Conservation (phyloP, 176 grass and related monocot genomes). For the Musa acuminata region DNA sequence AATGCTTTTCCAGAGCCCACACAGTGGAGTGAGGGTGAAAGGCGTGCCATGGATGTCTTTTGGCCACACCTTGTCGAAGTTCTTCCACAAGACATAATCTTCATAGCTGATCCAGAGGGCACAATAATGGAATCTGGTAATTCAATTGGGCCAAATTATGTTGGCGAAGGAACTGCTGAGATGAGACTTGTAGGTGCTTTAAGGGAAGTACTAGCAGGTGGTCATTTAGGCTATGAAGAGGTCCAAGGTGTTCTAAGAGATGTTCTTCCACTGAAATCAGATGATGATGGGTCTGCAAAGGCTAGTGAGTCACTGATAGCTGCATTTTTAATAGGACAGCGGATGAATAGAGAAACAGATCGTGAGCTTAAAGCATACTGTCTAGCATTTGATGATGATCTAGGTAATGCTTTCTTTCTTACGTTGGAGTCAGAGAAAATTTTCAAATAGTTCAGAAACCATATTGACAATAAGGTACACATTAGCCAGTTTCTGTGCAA, state of each 20-base stretch:
- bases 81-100: conserved; percentile 77
- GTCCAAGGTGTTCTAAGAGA: conserved; percentile 70
- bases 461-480: background rate
- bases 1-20: conserved; percentile 86
- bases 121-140: conserved; percentile 74
- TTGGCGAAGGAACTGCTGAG: conserved; percentile 59
- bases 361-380: conserved; percentile 92
- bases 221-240: conserved; percentile 93
- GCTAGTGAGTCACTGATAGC: conserved; percentile 74
- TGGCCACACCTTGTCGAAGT: conserved; percentile 62
- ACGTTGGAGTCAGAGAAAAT: background rate
- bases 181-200: conserved; percentile 89
- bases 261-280: conserved; percentile 42
- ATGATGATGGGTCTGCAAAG: conserved; percentile 14
- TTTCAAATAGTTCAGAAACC: conserved; percentile 9
- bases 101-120: conserved; percentile 93
- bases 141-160: conserved; percentile 55
- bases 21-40: conserved; percentile 80
- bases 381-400: conserved; percentile 89
- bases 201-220: conserved; percentile 93
- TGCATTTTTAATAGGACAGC: conserved; percentile 92
- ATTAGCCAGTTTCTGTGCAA: background rate
- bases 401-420: conserved; percentile 42
- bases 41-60: conserved; percentile 55
- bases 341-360: conserved; percentile 95